phyloP scores from a whole-genome alignment of 2,329 filamentous ascomycete species.

The Hansfordia pulvinata region DNA sequence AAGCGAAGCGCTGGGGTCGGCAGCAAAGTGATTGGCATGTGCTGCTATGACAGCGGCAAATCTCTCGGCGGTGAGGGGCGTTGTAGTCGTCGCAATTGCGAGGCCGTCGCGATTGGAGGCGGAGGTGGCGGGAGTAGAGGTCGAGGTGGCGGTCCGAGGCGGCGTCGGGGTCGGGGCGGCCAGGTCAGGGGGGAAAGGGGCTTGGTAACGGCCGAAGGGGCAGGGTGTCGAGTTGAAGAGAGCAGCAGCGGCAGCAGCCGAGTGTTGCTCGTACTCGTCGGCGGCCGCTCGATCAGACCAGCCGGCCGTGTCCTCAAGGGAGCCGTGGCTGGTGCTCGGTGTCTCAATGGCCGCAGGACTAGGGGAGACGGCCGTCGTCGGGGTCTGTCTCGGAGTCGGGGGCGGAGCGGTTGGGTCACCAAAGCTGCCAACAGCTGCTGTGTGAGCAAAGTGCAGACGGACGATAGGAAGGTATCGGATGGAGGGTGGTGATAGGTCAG shows the following conservation, averaged over 20 bases:
- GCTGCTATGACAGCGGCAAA: constrained; percentile 38
- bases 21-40: constrained; percentile 49
- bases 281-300: constrained; percentile 51
- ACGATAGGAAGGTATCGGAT: constrained; percentile 6
- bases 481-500: background rate
- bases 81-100: constrained; percentile 26
- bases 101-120: too few relatives aligned
- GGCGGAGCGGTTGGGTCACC: constrained; percentile 49
- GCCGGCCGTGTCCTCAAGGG: constrained; percentile 32
- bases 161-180: constrained; percentile 21
- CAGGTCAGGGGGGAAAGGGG: constrained; percentile 32
- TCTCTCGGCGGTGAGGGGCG: constrained; percentile 34
- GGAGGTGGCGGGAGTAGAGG: too few relatives aligned
- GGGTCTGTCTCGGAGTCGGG: constrained; percentile 44
- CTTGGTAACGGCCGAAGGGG: constrained; percentile 34
- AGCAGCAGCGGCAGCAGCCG: too few relatives aligned
- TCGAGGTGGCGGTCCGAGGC: too few relatives aligned
- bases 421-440: too few relatives aligned
- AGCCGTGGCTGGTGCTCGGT: constrained; percentile 31
- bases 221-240: constrained; percentile 53
- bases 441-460: too few relatives aligned
- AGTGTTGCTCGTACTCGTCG: too few relatives aligned
- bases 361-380: constrained; percentile 36
- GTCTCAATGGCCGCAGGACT: constrained; percentile 45
- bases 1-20: constrained; percentile 35